These are phyloP conservation scores for Metarhizium anisopliae DNA, from an alignment of 2,329 filamentous ascomycete species.

Conservation along the genomic window DNA sequence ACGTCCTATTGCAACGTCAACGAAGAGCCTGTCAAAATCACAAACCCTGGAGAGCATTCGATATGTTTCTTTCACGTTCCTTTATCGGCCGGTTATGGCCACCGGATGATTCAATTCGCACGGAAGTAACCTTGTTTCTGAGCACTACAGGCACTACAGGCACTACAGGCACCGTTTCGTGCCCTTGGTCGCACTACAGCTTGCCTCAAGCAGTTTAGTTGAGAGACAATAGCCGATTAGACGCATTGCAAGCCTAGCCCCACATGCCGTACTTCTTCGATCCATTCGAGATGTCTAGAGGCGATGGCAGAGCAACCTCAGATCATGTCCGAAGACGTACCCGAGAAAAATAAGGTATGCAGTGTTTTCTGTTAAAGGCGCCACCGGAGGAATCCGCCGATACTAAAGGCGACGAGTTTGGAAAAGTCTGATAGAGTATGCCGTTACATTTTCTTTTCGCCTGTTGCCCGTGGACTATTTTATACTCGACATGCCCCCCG, in stretches of 20 bases:
- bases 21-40: no score
- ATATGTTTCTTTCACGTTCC: not conserved
- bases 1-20: no score
- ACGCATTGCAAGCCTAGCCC: not conserved
- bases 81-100: not conserved
- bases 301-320: not conserved
- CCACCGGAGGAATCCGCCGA: not conserved
- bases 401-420: not conserved
- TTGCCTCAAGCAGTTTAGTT: not conserved
- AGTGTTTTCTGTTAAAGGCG: not conserved
- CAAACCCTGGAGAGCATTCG: not conserved
- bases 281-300: not conserved
- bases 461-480: not conserved
- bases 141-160: not conserved
- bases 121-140: not conserved
- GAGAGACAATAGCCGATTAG: not conserved
- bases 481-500: not conserved
- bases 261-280: not conserved
- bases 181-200: not conserved
- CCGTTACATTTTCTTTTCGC: not conserved
- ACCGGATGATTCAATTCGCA: not conserved
- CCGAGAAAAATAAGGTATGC: no score
- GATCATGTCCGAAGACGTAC: not conserved
- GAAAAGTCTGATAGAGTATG: not conserved
- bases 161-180: not conserved